Evolutionary conservation across 306 rosid genomes (phyloP), one percentile per base, ranked within the genome.

Genomic region (Inga oerstediana): DNA sequence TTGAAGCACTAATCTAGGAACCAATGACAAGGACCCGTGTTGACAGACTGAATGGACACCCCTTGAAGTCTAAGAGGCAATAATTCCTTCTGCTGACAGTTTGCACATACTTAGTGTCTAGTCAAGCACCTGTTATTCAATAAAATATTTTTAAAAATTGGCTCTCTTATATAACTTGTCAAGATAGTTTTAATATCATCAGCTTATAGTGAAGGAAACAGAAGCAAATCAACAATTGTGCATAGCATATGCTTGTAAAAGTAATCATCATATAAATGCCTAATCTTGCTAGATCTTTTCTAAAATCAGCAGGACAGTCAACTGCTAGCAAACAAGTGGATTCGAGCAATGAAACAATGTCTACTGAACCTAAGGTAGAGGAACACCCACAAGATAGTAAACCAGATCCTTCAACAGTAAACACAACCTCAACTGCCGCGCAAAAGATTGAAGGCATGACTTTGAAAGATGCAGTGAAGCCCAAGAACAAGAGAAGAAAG

Each of bases 391-490:
- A 78, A 64, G 89, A 86, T 84, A 71, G 56, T 41, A 75, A 24
- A 32, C 32, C 44, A 66, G 72, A 43, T 65, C 14, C 43, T 66
- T 65, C 84, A 30, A 35, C 77, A 35, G 66, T 65, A 68, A 79
- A 75, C 75, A 41, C 52, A 10, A 65, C 74, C 44, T 82, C 80
- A 72, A 69, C 81, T 76, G 59, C 62, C n/a, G 43, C 69, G 73
- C 79, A n/a, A 73, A 77, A 70, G 20, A 83, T 70, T 37, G 87
- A 81, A 80, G 89, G 75, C 67, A 89, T 84, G 72, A 89, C 90
- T 32, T 71, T 91, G 79, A 81, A 80, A 68, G 94, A 91, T 83
- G 94, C 93, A 6, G 94, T 91, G 85, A 91, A 89, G 84, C 83
- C 86, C 41, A 91, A 89, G 86, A 81, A 30, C 70, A 64, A 12